A percentile compares a stretch with the other conserved stretches of the same genome.
These are phyloP conservation scores for Fragosphaeria purpurea DNA, from an alignment of 2,329 filamentous ascomycete genomes.

Conservation along the genomic window DNA sequence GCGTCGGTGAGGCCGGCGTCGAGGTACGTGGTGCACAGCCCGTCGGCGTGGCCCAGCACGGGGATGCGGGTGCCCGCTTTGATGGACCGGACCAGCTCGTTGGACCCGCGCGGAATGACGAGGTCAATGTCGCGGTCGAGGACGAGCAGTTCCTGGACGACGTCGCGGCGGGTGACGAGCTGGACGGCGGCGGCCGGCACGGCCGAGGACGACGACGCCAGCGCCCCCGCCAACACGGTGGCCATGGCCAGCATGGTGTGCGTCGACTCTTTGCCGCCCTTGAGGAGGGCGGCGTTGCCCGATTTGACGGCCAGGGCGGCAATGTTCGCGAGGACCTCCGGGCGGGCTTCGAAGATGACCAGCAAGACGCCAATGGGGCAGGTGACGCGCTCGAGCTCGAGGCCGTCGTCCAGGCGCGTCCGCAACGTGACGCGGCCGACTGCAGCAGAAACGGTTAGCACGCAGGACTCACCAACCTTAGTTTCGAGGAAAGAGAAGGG, in stretches of 20 bases:
- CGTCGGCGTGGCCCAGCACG: slow-evolving; percentile 91
- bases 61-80: slow-evolving; percentile 89
- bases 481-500: not conserved
- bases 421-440: slow-evolving; percentile 77
- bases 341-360: slow-evolving; percentile 95
- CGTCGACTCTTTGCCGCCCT: slow-evolving; percentile 92
- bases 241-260: slow-evolving; percentile 93
- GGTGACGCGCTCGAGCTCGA: slow-evolving; percentile 77
- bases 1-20: slow-evolving; percentile 55
- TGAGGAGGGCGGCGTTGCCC: slow-evolving; percentile 91
- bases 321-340: slow-evolving; percentile 97
- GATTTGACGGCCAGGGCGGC: slow-evolving; percentile 93
- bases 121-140: slow-evolving; percentile 86
- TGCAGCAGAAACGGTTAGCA: slow-evolving; percentile 21
- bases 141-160: slow-evolving; percentile 75
- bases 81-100: slow-evolving; percentile 82
- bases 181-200: slow-evolving; percentile 86
- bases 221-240: slow-evolving; percentile 67
- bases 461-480: too few relatives aligned
- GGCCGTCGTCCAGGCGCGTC: slow-evolving; percentile 75
- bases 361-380: slow-evolving; percentile 96
- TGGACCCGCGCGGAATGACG: slow-evolving; percentile 84
- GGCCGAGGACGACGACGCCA: slow-evolving; percentile 70
- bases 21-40: slow-evolving; percentile 79
- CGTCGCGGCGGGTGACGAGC: slow-evolving; percentile 86